phyloP scores from a whole-genome alignment of 2,329 filamentous ascomycete genomes.

The Colletotrichum sp. region DNA sequence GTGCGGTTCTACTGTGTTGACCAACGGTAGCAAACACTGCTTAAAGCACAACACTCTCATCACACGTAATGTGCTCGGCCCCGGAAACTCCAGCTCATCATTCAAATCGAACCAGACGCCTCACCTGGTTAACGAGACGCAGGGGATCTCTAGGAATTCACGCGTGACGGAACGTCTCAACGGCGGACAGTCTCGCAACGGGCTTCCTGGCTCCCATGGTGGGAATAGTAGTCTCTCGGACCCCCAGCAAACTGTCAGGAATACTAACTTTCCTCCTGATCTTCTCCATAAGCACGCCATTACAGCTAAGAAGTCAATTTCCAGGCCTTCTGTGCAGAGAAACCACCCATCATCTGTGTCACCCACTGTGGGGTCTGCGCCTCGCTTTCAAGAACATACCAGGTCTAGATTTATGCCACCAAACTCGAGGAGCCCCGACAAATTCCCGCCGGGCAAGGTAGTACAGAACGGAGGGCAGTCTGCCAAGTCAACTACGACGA shows the following conservation, averaged over 20 bases:
- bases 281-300: not conserved
- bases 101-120: not conserved
- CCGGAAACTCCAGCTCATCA: not conserved
- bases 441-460: not conserved
- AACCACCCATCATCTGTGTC: not conserved
- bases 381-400: not conserved
- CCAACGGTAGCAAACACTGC: not conserved
- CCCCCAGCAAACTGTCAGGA: not conserved
- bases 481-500: not conserved
- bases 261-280: not conserved
- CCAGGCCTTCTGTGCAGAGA: not conserved
- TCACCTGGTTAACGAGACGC: not conserved
- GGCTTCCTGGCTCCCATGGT: not conserved
- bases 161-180: not conserved
- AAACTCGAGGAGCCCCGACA: not conserved
- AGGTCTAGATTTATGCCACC: not conserved
- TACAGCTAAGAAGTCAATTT: slow-evolving; percentile 2
- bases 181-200: not conserved
- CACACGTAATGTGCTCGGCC: not conserved
- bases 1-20: not conserved
- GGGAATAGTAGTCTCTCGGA: not conserved
- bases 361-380: not conserved
- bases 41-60: not conserved
- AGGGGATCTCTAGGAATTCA: not conserved
- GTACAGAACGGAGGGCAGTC: not conserved